Evolutionary conservation across 805 yeast species (phyloP).

Genomic region (Millerozyma acaciae): DNA sequence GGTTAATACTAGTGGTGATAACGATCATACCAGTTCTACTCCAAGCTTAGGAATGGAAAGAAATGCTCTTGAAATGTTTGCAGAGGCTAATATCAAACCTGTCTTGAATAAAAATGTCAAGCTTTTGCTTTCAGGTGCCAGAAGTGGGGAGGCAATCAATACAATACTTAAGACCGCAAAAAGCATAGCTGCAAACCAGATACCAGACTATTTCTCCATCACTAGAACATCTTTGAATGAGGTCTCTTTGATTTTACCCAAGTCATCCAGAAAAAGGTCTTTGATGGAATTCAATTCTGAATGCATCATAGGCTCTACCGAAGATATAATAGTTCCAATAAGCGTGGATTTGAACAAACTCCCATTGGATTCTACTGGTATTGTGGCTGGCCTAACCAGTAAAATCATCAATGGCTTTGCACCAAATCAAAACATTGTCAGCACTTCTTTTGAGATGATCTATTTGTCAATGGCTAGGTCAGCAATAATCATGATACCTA

Average conservation of each 20-base stretch:
- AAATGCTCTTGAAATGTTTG: conserved; percentile 34
- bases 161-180: conserved; percentile 43
- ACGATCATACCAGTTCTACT: neutral
- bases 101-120: conserved; percentile 35
- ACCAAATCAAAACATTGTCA: conserved; percentile 8
- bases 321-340: conserved; percentile 55
- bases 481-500: conserved; percentile 57
- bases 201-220: conserved; percentile 46
- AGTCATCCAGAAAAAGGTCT: conserved; percentile 30
- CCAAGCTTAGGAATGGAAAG: conserved; percentile 21
- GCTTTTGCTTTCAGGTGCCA: conserved; percentile 55
- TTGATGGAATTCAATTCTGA: conserved; percentile 38
- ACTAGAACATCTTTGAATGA: conserved; percentile 51
- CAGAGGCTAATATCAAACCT: conserved; percentile 40
- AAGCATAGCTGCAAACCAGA: conserved; percentile 25
- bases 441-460: conserved; percentile 43
- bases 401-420: conserved; percentile 34
- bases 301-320: conserved; percentile 51
- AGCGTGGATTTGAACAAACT: conserved; percentile 49
- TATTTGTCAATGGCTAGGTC: conserved; percentile 59
- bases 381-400: conserved; percentile 62
- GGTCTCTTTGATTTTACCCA: conserved; percentile 46
- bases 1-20: neutral
- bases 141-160: conserved; percentile 43
- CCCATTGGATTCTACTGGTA: conserved; percentile 61